Base-by-base conservation (phyloP, 257 asterid species). In the Dorcoceras hygrometricum region DNA sequence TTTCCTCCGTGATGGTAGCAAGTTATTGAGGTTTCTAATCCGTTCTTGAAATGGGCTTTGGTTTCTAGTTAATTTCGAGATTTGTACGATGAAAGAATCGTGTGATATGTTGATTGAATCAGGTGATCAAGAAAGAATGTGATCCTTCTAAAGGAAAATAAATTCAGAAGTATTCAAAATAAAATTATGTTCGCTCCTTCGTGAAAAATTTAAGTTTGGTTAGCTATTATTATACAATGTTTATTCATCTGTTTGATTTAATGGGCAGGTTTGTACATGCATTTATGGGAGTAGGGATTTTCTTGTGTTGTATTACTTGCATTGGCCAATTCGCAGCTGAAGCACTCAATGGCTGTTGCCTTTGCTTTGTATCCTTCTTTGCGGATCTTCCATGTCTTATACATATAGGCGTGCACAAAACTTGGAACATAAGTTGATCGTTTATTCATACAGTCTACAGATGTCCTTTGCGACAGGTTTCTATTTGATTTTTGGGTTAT, bases 271-370 rank as follows among this genome's bases (percentile, higher is more conserved):
- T 91, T 71, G 82, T 88, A 34, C 86, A 86, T 81, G 89, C 89
- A 39, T 79, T 82, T 74, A 70, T 91, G 89, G 96, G 82, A 48
- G 67, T 82, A 27, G 97, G 97, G 50, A 67, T 89, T 67, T 59
- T 81, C 76, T 68, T 89, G 24, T 87, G 88, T 63, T 80, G 84
- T 50, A 78, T 85, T 66, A 70, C 82, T 71, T 85, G 78, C 68
- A 78, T 82, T 22, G 98, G 98, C 31, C 86, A 89, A 73, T 70
- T 87, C 79, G 96, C 87, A 19, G 95, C 98, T 8, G 98, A 91
- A 82, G 91, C 87, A 69, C 81, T 86, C 76, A 91, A 79, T 69
- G 91, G 94, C 23, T 85, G 95, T 76, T 91, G 88, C 84, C 96
- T 89, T 81, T 91, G 95, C 79, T 89, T 85, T 71, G 98, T 91